phyloP scores from a whole-genome alignment of 1,139 yeast species.

The Pneumocystis oryctolagi region DNA sequence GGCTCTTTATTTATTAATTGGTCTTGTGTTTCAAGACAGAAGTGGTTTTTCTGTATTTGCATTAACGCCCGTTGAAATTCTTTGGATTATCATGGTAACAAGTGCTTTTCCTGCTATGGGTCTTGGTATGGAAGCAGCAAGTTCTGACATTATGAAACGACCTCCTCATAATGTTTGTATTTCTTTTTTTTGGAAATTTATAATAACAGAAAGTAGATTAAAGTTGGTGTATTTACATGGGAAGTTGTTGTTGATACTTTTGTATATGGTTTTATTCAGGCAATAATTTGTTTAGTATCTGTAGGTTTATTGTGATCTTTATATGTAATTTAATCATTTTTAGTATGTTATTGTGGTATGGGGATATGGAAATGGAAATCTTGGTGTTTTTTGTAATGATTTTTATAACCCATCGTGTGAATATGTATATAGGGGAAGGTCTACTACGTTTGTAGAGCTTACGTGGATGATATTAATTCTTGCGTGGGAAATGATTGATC shows the following conservation, averaged over 20 bases:
- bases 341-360: conserved; percentile 44
- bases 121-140: conserved; percentile 57
- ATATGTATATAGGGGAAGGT: conserved; percentile 62
- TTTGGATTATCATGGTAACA: conserved; percentile 67
- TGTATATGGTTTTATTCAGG: conserved; percentile 62
- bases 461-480: conserved; percentile 80
- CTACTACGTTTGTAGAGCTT: conserved; percentile 70
- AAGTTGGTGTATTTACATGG: conserved; percentile 48
- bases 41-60: conserved; percentile 57
- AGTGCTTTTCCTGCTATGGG: conserved; percentile 82
- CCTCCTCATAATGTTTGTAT: conserved; percentile 38
- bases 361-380: conserved; percentile 47
- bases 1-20: conserved; percentile 55
- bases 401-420: conserved; percentile 35
- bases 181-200: neutral
- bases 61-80: conserved; percentile 61
- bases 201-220: conserved; percentile 19
- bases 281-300: conserved; percentile 52
- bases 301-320: conserved; percentile 18
- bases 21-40: conserved; percentile 51
- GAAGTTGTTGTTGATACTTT: conserved; percentile 62
- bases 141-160: conserved; percentile 47
- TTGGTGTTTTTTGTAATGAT: conserved; percentile 52
- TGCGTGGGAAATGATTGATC: conserved; percentile 84
- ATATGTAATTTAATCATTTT: neutral